Evolutionary conservation across 2,329 filamentous ascomycete genomes (phyloP).

Genomic region (Ophiocordyceps robertsii): DNA sequence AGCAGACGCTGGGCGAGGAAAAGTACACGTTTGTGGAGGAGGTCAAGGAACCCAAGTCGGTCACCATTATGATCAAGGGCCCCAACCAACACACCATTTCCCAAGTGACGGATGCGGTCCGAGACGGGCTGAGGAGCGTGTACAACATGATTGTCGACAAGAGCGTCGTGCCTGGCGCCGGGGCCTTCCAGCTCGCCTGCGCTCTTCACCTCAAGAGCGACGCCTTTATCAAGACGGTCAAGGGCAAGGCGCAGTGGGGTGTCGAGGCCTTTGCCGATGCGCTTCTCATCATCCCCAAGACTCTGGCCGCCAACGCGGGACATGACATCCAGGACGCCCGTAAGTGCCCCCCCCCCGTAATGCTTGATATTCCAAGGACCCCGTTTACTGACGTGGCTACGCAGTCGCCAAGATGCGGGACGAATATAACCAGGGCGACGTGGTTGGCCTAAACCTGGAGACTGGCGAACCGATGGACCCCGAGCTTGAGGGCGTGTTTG

Average conservation of each 20-base stretch:
- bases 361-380: not conserved
- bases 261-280: slow-evolving; percentile 93
- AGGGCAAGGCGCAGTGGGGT: slow-evolving; percentile 96
- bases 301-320: slow-evolving; percentile 85
- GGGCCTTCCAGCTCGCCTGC: slow-evolving; percentile 91
- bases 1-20: slow-evolving; percentile 94
- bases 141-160: slow-evolving; percentile 99
- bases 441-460: slow-evolving; percentile 74
- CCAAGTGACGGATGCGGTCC: slow-evolving; percentile 91
- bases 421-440: slow-evolving; percentile 69
- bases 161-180: slow-evolving; percentile 86
- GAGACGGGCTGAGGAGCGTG: slow-evolving; percentile 87
- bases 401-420: slow-evolving; percentile 77
- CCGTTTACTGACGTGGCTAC: slow-evolving; percentile 5
- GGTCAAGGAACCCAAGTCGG: slow-evolving; percentile 96
- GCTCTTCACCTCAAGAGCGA: slow-evolving; percentile 79
- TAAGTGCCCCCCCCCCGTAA: slow-evolving; percentile 33
- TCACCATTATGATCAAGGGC: slow-evolving; percentile 94
- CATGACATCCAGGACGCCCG: slow-evolving; percentile 92
- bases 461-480: slow-evolving; percentile 94
- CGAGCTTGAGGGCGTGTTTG: slow-evolving; percentile 80
- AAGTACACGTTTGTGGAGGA: slow-evolving; percentile 99
- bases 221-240: slow-evolving; percentile 76
- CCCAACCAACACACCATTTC: slow-evolving; percentile 94
- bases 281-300: slow-evolving; percentile 92